Conservation (phyloP, 2,329 filamentous ascomycete genomes). For the Chalara sp. region DNA sequence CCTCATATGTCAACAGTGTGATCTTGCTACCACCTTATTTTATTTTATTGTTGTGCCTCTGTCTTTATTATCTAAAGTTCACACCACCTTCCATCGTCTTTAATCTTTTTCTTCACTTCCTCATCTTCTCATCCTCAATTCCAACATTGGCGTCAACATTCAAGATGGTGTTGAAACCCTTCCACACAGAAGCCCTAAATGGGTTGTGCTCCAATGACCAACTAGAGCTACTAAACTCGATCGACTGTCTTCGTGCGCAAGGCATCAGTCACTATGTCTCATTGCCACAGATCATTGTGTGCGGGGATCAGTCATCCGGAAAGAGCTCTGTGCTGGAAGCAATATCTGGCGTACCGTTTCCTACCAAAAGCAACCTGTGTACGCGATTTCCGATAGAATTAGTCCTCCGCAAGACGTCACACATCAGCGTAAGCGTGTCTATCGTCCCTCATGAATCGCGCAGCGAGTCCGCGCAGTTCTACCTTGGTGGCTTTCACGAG, state of each 20-base stretch:
- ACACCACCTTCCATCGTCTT: too few species aligned
- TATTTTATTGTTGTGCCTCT: too few species aligned
- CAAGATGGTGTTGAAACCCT: constrained; percentile 5
- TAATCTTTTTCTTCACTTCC: not conserved
- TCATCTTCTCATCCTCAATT: not conserved
- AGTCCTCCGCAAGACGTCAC: constrained; percentile 19
- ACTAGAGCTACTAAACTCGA: constrained; percentile 17
- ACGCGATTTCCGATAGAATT: constrained; percentile 39
- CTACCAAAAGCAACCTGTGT: constrained; percentile 31
- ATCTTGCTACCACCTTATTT: too few species aligned
- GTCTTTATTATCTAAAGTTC: too few species aligned
- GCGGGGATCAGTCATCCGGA: constrained; percentile 34
- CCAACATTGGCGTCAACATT: not conserved
- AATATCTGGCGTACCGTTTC: constrained; percentile 32
- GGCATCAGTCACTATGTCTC: constrained; percentile 22
- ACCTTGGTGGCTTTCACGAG: constrained; percentile 11
- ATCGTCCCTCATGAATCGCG: constrained; percentile 15
- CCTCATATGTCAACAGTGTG: too few species aligned
- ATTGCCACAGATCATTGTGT: constrained; percentile 29
- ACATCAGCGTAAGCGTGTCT: constrained; percentile 7
- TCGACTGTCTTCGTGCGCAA: constrained; percentile 22
- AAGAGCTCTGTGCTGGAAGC: constrained; percentile 30
- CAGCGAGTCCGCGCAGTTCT: constrained; percentile 9
- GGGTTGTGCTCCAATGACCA: constrained; percentile 19
- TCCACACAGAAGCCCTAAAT: constrained; percentile 11